Evolutionary conservation across 2,329 filamentous ascomycete genomes (phyloP), one percentile per base, ranked within the genome.

Genomic region (Pseudopyricularia cyperi): DNA sequence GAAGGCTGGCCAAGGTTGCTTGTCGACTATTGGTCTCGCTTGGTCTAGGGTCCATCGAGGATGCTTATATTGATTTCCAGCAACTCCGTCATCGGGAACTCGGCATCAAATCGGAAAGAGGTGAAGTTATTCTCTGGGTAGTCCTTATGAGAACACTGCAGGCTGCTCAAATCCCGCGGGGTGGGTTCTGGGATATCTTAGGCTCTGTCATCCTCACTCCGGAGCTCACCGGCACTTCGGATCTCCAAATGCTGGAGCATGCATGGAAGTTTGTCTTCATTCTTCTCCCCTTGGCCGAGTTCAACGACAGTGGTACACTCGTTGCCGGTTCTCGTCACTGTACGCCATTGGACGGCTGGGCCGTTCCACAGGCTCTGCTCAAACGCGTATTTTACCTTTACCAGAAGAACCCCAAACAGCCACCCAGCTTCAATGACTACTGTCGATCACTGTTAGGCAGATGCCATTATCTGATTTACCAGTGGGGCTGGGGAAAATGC

Each of bases 401-500:
- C 59, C 69, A 71, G 54, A 64, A 65, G n/a, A 77, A 80, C 52
- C 59, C 64, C 3, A 71, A 71, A 22, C 81, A 85, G 57, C 63
- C 73, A 1, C 69, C 79, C 2, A 76, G 77, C 59, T 84, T 85
- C 68, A 85, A 83, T 56, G 76, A 77, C 54, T 85, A 85, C 58
- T 82, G 77, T 54, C 73, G 76, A 17, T 74, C 77, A 6, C 61
- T 82, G 4, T 66, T 84, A 32, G 71, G 71, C 17, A 75, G 82
- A 30, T 85, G 82, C 55, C 75, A 84, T 59, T 76, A 77, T 59
- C 70, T 85, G 9, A 76, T 83, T 47, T 68, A 75, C 53, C 75
- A 80, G 62, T 86, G 82, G 82, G 79, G 79, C 4, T 85, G 82
- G 82, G 69, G 69, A 35, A 77, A 70, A 55, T 78, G 75, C 57